A percentile compares a stretch with the other conserved stretches of the same genome.
Evolutionary conservation across 805 yeast species (phyloP).

Genomic region (Wickerhamomyces pijperi): DNA sequence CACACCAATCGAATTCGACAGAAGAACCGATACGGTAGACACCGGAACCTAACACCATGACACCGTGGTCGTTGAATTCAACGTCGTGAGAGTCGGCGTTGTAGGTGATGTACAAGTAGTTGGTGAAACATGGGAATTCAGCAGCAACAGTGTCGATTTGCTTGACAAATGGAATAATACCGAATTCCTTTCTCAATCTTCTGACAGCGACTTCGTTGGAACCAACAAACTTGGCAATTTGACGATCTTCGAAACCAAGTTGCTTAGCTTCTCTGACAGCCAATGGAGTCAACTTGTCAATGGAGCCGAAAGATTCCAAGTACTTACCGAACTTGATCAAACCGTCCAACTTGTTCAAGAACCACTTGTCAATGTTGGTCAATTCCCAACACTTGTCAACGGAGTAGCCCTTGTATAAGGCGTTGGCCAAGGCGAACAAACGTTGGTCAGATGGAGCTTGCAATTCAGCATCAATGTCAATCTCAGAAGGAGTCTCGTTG

Average conservation of each 20-base stretch:
- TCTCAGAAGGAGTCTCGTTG: conserved; percentile 57
- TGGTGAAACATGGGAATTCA: conserved; percentile 94
- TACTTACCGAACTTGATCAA: conserved; percentile 62
- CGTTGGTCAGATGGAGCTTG: conserved; percentile 98
- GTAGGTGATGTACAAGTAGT: conserved; percentile 89
- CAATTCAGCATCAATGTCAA: conserved; percentile 88
- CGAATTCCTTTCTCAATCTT: conserved; percentile 76
- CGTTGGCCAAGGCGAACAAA: conserved; percentile 92
- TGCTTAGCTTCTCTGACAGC: conserved; percentile 83
- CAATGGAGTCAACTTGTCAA: conserved; percentile 46
- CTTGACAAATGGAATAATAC: conserved; percentile 84
- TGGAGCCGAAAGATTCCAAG: conserved; percentile 43
- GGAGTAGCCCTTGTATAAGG: conserved; percentile 76
- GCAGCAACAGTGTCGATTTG: conserved; percentile 99
- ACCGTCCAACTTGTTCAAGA: conserved; percentile 73
- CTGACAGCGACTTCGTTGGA: conserved; percentile 91
- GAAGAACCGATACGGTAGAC: conserved; percentile 98
- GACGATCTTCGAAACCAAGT: conserved; percentile 94
- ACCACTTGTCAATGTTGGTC: conserved; percentile 94
- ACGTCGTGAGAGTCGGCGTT: conserved; percentile 85
- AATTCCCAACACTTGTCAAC: conserved; percentile 87
- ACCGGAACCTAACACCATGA: conserved; percentile 95
- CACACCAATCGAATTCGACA: conserved; percentile 99
- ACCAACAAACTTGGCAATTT: conserved; percentile 77
- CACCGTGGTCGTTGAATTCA: conserved; percentile 83